phyloP scores from a whole-genome alignment of 139 green algal species.

The Penium margaritaceum region DNA sequence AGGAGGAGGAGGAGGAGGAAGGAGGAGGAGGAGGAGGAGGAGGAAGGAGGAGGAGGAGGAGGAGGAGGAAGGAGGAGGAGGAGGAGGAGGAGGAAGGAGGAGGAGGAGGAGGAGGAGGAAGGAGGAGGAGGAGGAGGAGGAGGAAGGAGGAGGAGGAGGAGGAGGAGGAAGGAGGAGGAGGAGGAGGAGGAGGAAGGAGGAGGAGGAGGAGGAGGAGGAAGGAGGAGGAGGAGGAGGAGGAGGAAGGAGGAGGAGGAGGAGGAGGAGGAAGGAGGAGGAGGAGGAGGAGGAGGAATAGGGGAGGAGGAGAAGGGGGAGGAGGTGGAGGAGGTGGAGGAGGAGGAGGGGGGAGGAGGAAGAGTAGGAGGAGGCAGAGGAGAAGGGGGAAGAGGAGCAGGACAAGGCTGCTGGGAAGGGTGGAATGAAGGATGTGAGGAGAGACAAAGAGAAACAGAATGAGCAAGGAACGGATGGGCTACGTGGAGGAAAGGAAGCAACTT shows the following conservation, averaged over 20 bases:
- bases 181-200: not conserved
- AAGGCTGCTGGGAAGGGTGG: not conserved
- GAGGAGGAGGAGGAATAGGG: not conserved
- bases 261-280: not conserved
- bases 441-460: conserved; percentile 8
- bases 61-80: not conserved
- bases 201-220: not conserved
- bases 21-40: not conserved
- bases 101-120: not conserved
- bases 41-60: not conserved
- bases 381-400: not conserved
- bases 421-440: not conserved
- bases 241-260: not conserved
- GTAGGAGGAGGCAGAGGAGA: not conserved
- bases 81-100: not conserved
- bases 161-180: not conserved
- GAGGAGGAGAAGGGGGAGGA: not conserved
- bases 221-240: not conserved
- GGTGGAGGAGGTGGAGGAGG: not conserved
- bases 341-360: not conserved
- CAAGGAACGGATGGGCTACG: not conserved
- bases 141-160: not conserved
- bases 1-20: not conserved
- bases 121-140: not conserved
- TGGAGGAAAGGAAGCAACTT: too few species aligned